Base-by-base conservation (phyloP, 73 alveolate species). In the Halteria grandinella region DNA sequence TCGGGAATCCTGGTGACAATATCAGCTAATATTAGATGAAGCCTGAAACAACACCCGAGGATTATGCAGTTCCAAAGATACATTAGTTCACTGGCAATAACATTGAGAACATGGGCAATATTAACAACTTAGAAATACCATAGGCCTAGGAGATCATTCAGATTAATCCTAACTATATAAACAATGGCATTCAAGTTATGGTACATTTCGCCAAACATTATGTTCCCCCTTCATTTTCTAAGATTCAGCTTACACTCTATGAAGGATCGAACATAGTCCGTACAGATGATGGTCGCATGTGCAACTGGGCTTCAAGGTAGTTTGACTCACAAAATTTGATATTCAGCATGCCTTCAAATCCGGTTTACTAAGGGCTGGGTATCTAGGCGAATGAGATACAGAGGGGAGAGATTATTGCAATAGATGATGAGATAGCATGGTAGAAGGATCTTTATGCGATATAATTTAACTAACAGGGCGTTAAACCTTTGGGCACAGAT, bases 1-100 rank as follows among this genome's bases (percentile, higher is more conserved):
- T 90, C 24, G 97, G 88, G 5, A 58, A 62, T 54, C 94, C 97
- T 1, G 87, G 84, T 44, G 97, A 90, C 78, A 73, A 81, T 27
- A 84, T 77, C 37, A 78, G 69, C 55, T 52, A 75, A 57, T 76
- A 49, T 20, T 64, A 48, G 37, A 74, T 43, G 18, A 50, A 14
- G 50, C 75, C 76, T 80, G 88, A 34, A 69, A 90, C 57, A 31
- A 63, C 60, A 39, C 91, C 62, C 34, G 88, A 81, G 53, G 94
- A 86, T 31, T 86, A 86, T 54, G 54, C 75, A 0, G 86, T 86
- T 14, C 97, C 94, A 0, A 58, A 75, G 36, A 90, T 86, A 32
- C 97, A 90, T 50, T 79, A 90, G 20, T 57, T 24, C 29, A 51
- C 27, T 8, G 57, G 11, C 45, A 55, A 55, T 3, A 24, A 31